Base-by-base conservation (phyloP, 1,139 yeast genomes). In the Hansenula anomala region DNA sequence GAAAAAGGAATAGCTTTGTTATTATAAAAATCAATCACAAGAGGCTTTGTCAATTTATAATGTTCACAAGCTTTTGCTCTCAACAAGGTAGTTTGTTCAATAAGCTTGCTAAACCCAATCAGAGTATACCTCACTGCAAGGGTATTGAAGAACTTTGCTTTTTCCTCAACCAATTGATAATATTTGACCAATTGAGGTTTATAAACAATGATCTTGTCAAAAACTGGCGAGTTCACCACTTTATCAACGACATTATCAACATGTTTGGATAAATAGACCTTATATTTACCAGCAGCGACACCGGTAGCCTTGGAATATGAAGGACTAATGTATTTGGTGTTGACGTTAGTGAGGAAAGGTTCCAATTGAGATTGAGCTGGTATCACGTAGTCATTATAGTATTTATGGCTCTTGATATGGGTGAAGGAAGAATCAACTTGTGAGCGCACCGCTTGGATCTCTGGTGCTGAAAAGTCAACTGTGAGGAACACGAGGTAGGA, bases 381-480 rank as follows among this genome's bases (percentile, higher is more conserved):
- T 10, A 36, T 32, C 24, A 50, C 34, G 34, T 50, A 48, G 4
- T 39, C 44, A 14, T 37, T 44, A 24, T 47, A 52, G 38, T 43
- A 44, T 24, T 37, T 32, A 24, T 14, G 27, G 19, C 25, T 33
- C 29, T 41, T 18, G 30, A 43, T 10, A 32, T 31, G 37, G 36
- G 16, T 18, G 18, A 24, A 17, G 8, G 27, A 28, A 13, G 18
- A 28, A 24, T 12, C 18, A 11, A 23, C 25, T 8, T 25, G 28
- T 4, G 11, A 4, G 25, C 25, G 25, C 13, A 23, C 11, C 11
- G 25, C 11, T 4, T 8, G 27, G 13, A 34, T 16, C 11, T 22
- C 33, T 13, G 36, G 24, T 2, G 22, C 7, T 13, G 25, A 17
- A 11, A 28, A 34, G 19, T 34, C 36, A n/a, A 28, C 17, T 10